These are phyloP conservation scores for Chloris gayana DNA, from an alignment of 176 grass and related monocot genomes.

Conservation along the genomic window DNA sequence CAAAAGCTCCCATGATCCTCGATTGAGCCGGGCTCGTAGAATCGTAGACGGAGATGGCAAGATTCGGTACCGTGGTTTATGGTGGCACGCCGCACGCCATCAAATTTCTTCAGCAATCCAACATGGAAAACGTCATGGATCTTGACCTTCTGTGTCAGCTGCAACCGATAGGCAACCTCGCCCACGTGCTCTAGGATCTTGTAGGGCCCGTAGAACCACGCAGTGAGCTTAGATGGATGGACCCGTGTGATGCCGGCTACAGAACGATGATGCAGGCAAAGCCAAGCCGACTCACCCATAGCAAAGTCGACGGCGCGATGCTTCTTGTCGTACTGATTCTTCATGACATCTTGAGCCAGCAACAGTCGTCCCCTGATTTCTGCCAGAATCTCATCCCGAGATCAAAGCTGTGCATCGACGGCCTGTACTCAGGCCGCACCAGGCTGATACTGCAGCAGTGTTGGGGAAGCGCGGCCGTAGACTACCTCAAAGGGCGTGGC, in stretches of 20 bases:
- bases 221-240: background rate
- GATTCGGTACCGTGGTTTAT: too few relatives aligned
- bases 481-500: too few relatives aligned
- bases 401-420: background rate
- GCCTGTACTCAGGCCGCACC: too few relatives aligned
- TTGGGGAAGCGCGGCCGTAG: too few relatives aligned
- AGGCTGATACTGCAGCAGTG: too few relatives aligned
- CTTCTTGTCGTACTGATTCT: accelerated
- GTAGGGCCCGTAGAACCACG: background rate
- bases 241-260: accelerated
- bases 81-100: too few relatives aligned
- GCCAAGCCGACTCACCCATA: background rate
- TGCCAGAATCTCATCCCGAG: too few relatives aligned
- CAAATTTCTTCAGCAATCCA: background rate
- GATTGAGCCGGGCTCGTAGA: too few relatives aligned
- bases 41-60: too few relatives aligned
- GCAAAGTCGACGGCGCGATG: background rate
- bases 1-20: too few relatives aligned
- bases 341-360: background rate
- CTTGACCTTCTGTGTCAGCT: background rate
- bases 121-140: background rate
- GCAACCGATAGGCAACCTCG: background rate
- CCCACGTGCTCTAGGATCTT: background rate
- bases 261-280: background rate
- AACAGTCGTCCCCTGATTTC: background rate